These are phyloP conservation scores for Echinosophora koreensis DNA, from an alignment of 306 rosid genomes.

Conservation along the genomic window DNA sequence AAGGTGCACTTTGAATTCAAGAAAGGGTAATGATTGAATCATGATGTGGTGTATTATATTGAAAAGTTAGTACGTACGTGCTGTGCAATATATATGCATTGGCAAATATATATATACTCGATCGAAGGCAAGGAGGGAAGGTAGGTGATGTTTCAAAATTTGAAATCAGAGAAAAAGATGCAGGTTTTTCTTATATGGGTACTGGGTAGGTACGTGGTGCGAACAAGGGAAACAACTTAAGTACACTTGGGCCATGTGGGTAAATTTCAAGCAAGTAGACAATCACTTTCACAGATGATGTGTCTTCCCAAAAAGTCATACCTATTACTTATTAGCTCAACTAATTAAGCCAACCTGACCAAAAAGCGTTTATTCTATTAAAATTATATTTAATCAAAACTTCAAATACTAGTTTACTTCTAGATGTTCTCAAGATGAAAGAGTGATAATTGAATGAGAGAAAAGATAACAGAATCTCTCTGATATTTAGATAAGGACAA, in stretches of 20 bases:
- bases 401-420: slow-evolving; percentile 1
- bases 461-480: slow-evolving; percentile 51
- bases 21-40: slow-evolving; percentile 51
- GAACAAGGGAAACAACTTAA: slow-evolving; percentile 46
- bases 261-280: slow-evolving; percentile 24
- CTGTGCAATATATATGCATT: slow-evolving; percentile 4
- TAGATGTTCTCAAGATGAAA: not conserved
- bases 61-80: slow-evolving; percentile 23
- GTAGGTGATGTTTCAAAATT: slow-evolving; percentile 72
- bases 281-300: not conserved
- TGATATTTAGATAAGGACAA: slow-evolving; percentile 59
- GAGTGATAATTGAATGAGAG: slow-evolving; percentile 6
- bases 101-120: not conserved
- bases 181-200: not conserved
- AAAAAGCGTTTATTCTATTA: not conserved
- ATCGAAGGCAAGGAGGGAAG: slow-evolving; percentile 1
- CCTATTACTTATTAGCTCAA: slow-evolving; percentile 41
- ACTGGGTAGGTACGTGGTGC: slow-evolving; percentile 36
- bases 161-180: slow-evolving; percentile 49
- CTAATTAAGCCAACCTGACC: slow-evolving; percentile 35
- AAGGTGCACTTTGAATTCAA: slow-evolving; percentile 55
- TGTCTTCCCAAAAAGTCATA: not conserved
- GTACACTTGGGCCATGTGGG: slow-evolving; percentile 57
- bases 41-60: slow-evolving; percentile 45
- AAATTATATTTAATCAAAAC: not conserved